phyloP scores from a whole-genome alignment of 2,329 filamentous ascomycete species.

The Tolypocladium tropicale region DNA sequence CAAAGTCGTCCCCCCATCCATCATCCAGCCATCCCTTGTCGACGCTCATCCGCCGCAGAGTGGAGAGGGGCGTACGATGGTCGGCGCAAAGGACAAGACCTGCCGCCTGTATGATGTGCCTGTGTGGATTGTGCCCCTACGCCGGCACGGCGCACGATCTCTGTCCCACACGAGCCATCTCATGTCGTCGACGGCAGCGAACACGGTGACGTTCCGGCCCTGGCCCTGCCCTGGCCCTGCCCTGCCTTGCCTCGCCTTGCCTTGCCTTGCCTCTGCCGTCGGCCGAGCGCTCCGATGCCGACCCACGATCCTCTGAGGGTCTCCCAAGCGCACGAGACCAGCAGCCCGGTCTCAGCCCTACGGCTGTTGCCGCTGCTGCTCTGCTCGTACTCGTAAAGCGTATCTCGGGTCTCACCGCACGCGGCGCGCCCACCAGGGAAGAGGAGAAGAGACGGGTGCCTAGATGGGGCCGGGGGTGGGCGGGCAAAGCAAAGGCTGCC shows the following conservation, averaged over 20 bases:
- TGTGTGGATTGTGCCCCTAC: not conserved
- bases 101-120: not conserved
- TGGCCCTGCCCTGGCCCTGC: not conserved
- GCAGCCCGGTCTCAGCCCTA: constrained; percentile 3
- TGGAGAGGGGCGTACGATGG: not conserved
- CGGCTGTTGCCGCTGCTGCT: not conserved
- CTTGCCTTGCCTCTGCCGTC: not conserved
- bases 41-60: not conserved
- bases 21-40: not conserved
- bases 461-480: no score
- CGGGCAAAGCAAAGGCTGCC: not conserved
- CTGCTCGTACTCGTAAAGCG: not conserved
- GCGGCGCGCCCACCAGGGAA: not conserved
- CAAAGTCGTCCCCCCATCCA: not conserved
- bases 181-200: not conserved
- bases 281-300: not conserved
- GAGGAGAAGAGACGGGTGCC: no score
- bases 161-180: constrained; percentile 4
- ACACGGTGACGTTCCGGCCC: not conserved
- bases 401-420: constrained; percentile 3
- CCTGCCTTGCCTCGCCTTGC: no score
- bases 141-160: constrained; percentile 1
- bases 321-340: not conserved
- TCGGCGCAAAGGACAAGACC: no score
- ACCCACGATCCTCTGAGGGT: not conserved